phyloP scores from a whole-genome alignment of 1,284 basidiomycete genomes.

The Heliocybe sulcata region DNA sequence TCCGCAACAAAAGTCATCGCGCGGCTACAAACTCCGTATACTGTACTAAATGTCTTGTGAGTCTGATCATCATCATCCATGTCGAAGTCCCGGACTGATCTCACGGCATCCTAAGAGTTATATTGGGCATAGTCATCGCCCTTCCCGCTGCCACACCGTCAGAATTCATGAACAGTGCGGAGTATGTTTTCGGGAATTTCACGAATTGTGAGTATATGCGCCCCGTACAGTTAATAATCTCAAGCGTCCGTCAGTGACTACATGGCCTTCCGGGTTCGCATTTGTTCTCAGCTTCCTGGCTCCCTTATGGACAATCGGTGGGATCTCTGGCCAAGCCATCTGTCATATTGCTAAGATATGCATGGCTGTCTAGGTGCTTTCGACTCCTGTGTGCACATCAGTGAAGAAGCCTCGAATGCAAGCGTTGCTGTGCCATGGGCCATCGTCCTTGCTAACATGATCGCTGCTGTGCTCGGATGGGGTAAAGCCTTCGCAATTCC shows the following conservation, averaged over 20 bases:
- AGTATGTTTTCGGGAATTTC: slow-evolving; percentile 4
- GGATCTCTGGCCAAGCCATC: not conserved
- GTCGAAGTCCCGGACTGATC: slow-evolving; percentile 6
- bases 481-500: slow-evolving; percentile 29
- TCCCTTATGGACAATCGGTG: slow-evolving; percentile 12
- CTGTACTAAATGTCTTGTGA: slow-evolving; percentile 61
- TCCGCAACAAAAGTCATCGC: slow-evolving; percentile 63
- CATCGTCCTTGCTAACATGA: slow-evolving; percentile 37
- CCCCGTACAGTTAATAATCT: not conserved
- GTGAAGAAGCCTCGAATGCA: slow-evolving; percentile 12
- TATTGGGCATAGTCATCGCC: slow-evolving; percentile 22
- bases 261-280: slow-evolving; percentile 12
- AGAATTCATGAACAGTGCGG: slow-evolving; percentile 19
- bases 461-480: slow-evolving; percentile 62
- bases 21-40: slow-evolving; percentile 65
- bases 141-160: slow-evolving; percentile 66
- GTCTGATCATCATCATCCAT: slow-evolving; percentile 14
- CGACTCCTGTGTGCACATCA: slow-evolving; percentile 34
- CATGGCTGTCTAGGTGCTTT: slow-evolving; percentile 27
- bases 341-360: too few relatives aligned
- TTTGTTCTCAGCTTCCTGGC: slow-evolving; percentile 14
- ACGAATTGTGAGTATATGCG: slow-evolving; percentile 6
- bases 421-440: slow-evolving; percentile 10
- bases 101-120: not conserved
- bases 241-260: slow-evolving; percentile 1